phyloP scores from a whole-genome alignment of 2,329 filamentous ascomycete species.

The Beauveria medogensis region DNA sequence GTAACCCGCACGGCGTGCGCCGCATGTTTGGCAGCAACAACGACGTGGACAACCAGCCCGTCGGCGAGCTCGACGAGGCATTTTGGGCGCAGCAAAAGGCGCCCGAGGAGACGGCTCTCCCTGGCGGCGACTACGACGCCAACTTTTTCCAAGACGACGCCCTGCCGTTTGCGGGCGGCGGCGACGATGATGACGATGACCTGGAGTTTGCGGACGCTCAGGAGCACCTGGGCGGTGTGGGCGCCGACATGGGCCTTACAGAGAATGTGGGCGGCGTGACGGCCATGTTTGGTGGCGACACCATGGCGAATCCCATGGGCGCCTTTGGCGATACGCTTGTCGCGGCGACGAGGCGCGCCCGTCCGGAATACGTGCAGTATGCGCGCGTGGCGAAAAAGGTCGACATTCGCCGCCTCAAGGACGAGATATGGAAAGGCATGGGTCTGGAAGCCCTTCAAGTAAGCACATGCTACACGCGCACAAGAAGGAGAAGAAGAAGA shows the following conservation, averaged over 20 bases:
- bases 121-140: constrained; percentile 81
- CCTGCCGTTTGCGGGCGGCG: constrained; percentile 56
- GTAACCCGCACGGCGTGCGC: constrained; percentile 32
- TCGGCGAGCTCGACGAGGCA: constrained; percentile 84
- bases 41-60: constrained; percentile 40
- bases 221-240: constrained; percentile 59
- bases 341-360: constrained; percentile 52
- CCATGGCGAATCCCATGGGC: constrained; percentile 30
- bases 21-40: constrained; percentile 36
- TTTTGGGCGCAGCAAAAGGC: constrained; percentile 80
- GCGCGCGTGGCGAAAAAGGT: constrained; percentile 65
- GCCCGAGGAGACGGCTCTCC: constrained; percentile 50
- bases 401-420: constrained; percentile 59
- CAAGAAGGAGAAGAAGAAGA: neutral
- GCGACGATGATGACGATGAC: constrained; percentile 58
- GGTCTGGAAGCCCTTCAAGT: constrained; percentile 46
- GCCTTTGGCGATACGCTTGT: constrained; percentile 61
- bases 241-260: constrained; percentile 39
- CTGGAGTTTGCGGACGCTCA: constrained; percentile 71
- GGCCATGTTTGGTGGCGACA: constrained; percentile 43
- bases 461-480: constrained; percentile 19
- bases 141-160: constrained; percentile 95
- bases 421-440: constrained; percentile 63
- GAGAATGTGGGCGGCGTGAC: constrained; percentile 41
- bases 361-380: constrained; percentile 64